Base-by-base conservation (phyloP, 331 rosid genomes). In the Malus hybrid region DNA sequence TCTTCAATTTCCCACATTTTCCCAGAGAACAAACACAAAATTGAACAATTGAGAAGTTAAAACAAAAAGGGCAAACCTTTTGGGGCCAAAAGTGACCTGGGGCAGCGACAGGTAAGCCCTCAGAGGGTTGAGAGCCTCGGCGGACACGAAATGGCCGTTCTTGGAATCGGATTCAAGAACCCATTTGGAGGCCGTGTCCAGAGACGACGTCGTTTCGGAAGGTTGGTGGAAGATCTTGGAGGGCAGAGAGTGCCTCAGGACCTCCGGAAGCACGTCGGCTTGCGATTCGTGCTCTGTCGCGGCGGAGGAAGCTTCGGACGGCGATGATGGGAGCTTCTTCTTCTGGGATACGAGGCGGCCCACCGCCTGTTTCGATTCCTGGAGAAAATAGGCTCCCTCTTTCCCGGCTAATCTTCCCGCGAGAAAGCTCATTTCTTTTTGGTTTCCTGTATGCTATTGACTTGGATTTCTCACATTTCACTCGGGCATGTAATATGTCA, bases 41-140 rank as follows among this genome's bases (percentile, higher is more conserved):
- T 39, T 44, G 63, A 74, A 16, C 62, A 61, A 36, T 33, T 20
- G 29, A 58, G 46, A 60, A 50, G 10, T 15, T 2, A 60, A 1
- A 33, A 52, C 48, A 63, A 16, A 26, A 33, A 61, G 20, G 4
- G 14, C 6, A 19, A 10, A 94, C 98, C 98, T 94, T 92, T 77
- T 91, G 67, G 97, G 91, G 82, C 96, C 97, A 72, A 94, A 87
- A 10, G 97, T 85, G 85, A 90, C 97, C 82, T 85, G 98, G 32
- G 98, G 98, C 16, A 93, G 73, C 46, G 97, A 82, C 46, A 93
- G 14, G 66, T 83, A 91, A 81, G 84, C 93, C 70, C 93, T 80
- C 1, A 91, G 90, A 73, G 96, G 98, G 73, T 91, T 89, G 24
- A 89, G 78, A 69, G 86, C 88, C 14, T 94, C 90, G 1, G 88